Evolutionary conservation across 352 stramenopile genomes (phyloP), one percentile per base, ranked within the genome.

Genomic region (Phytophthora kernoviae): DNA sequence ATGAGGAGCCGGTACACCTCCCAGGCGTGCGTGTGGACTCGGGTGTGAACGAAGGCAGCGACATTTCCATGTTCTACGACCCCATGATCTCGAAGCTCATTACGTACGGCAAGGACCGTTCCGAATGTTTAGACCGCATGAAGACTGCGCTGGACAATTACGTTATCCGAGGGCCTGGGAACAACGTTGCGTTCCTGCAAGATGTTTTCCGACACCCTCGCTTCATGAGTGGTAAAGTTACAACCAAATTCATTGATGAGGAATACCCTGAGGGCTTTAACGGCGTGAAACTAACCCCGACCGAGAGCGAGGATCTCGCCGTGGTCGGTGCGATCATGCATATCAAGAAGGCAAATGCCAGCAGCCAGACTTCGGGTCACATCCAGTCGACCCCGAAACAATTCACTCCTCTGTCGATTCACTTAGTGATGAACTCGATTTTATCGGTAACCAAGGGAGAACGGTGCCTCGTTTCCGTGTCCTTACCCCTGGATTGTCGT

Each of bases 81-180:
- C 96, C 96, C 0, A 98, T 99, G 86, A 97, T 99, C 62, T 97
- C 85, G 27, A 99, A 99, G 70, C 79, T 98, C 32, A 94, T 98
- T 59, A 93, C 90, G 22, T 77, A 91, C 67, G 88, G 84, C 49
- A 73, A 90, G 32, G 77, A 87, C 36, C 80, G 96, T 17, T 11
- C 73, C 0, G 78, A 96, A 57, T 91, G 92, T 9, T 81, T 99
- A 36, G 75, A 87, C 5, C 73, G 75, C 26, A 88, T 99, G 64
- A 83, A 90, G 32, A 68, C 72, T 5, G 97, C 96, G 21, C 70
- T 99, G 9, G 90, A 99, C 66, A 73, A 93, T 58, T 99, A 99
- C 65, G 79, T 98, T 6, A 97, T 99, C 50, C 78, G 91, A 42
- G 96, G 96, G 12, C 86, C 98, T 4, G 79, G 81, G 40, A 94